Evolutionary conservation across 139 green algal species (phyloP).

Genomic region (Pleodorina starrii): DNA sequence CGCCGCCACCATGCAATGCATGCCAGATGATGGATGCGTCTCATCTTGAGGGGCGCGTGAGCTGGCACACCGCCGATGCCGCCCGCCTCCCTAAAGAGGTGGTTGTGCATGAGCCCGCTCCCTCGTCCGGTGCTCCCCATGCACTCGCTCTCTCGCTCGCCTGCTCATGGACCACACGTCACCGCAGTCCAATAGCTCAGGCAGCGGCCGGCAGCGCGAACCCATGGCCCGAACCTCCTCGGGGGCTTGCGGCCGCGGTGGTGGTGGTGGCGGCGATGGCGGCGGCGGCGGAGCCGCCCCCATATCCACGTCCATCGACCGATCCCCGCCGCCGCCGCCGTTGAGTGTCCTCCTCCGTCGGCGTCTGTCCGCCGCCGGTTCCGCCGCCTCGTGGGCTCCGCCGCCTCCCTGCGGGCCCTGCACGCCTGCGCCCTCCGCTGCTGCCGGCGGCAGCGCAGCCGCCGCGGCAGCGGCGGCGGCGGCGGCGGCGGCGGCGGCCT

Average conservation of each 20-base stretch:
- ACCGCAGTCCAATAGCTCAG: constrained; percentile 46
- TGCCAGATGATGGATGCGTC: no score
- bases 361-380: neutral
- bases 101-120: no score
- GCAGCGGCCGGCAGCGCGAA: constrained; percentile 20
- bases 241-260: neutral
- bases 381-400: neutral
- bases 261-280: neutral
- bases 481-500: neutral
- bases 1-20: no score
- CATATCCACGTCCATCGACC: neutral
- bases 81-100: no score
- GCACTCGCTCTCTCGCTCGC: no score
- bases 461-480: neutral
- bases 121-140: no score
- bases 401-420: no score
- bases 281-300: neutral
- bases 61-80: no score
- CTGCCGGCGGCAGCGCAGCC: no score
- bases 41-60: no score
- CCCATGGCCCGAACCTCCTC: constrained; percentile 1
- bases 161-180: constrained; percentile 63
- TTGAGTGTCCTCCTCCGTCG: neutral
- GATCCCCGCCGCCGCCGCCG: no score
- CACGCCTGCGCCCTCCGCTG: no score